Percentiles rank a stretch among this genome's conserved stretches.
Conservation (phyloP, 176 grass and related monocot species). For the Raddia guianensis region DNA sequence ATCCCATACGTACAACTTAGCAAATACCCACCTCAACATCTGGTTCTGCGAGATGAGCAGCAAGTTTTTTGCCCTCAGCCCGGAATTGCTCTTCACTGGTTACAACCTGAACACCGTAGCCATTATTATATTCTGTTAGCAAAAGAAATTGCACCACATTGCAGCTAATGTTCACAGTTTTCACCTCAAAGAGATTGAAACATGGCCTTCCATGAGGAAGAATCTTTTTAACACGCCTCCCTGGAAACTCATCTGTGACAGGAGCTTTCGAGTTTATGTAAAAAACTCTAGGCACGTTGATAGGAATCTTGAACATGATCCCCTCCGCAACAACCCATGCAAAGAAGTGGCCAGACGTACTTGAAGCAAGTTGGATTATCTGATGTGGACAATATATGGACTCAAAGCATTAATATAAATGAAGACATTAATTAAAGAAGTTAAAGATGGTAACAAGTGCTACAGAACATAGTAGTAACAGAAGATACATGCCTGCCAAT, state of each 20-base stretch:
- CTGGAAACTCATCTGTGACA: slow-evolving; percentile 84
- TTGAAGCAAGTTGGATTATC: slow-evolving; percentile 90
- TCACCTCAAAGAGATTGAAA: slow-evolving; percentile 96
- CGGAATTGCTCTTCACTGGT: slow-evolving; percentile 91
- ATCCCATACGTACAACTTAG: slow-evolving; percentile 15
- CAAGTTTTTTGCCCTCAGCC: slow-evolving; percentile 86
- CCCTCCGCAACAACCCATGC: slow-evolving; percentile 93
- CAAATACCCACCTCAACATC: slow-evolving; percentile 77
- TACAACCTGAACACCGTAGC: slow-evolving; percentile 62
- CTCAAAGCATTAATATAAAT: slow-evolving; percentile 24
- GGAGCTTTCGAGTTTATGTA: slow-evolving; percentile 88
- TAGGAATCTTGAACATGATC: slow-evolving; percentile 88
- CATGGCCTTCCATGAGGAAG: slow-evolving; percentile 89
- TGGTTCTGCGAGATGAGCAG: slow-evolving; percentile 85
- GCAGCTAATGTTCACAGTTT: slow-evolving; percentile 30
- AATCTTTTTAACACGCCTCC: slow-evolving; percentile 90
- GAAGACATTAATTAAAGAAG: slow-evolving; percentile 7
- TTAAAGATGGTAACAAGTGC: slow-evolving; percentile 3
- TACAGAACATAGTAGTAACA: slow-evolving; percentile 10
- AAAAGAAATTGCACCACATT: slow-evolving; percentile 36
- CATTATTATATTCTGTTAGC: slow-evolving; percentile 27
- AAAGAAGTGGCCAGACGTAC: slow-evolving; percentile 65
- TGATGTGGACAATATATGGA: slow-evolving; percentile 50
- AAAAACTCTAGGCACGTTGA: slow-evolving; percentile 76
- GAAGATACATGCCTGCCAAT: slow-evolving; percentile 77